Base-by-base conservation (phyloP, 1,284 basidiomycete genomes). In the Rhodotorula sp. region DNA sequence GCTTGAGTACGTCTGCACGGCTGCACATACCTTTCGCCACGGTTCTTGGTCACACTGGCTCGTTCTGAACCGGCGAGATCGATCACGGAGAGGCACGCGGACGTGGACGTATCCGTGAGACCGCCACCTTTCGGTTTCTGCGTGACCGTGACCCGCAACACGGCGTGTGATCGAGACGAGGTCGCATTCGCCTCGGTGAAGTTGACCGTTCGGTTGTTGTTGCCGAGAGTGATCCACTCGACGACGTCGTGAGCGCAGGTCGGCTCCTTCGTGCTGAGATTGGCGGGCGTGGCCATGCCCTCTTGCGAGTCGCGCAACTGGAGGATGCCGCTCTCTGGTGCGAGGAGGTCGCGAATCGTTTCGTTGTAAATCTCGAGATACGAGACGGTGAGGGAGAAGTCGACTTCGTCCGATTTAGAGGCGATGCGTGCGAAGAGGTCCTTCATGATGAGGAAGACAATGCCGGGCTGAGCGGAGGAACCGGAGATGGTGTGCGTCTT, bases 331-430 rank as follows among this genome's bases (percentile, higher is more conserved):
- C 85, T 84, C n/a, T 87, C 86, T 20, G 88, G 84, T 1, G 88
- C 83, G 58, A 98, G 88, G 26, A 98, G 88, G 81, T 98, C 95
- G n/a, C 92, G 90, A 76, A 97, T 97, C 80, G 93, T 92, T 82
- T 98, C 95, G 80, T 97, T 97, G 85, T 97, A 97, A 65, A 98
- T 96, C 82, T 98, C 95, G 69, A 97, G 88, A 83, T 97, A 97
- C 5, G 93, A 94, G 68, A 97, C 91, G 78, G 76, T 73, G 49
- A 98, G 90, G 77, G 93, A 90, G 54, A 90, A 88, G 66, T 88
- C 89, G 85, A 88, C 88, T 49, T 95, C 90, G 66, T 91, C 90
- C 78, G 85, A 87, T 69, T 89, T 86, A 78, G 94, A 91, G 66
- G 91, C 88, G 74, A 97, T 95, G 61, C 89, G 87, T 76, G 90